Conservation (phyloP, 768 basidiomycete genomes). For the Coprinopsis sp. region DNA sequence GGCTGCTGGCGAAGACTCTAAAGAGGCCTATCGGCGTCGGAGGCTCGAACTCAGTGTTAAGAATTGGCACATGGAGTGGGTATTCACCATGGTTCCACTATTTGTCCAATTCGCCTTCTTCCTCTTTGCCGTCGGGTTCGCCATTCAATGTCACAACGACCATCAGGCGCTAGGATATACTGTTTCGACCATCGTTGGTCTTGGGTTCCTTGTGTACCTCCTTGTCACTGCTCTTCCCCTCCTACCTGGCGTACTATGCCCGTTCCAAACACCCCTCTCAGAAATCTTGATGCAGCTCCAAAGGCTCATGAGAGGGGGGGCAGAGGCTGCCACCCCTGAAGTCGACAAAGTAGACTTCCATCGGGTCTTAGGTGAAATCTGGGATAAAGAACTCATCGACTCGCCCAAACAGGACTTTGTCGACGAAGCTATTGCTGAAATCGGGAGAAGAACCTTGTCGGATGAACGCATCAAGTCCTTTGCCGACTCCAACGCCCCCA, state of each 20-base stretch:
- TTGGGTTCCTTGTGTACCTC: background rate
- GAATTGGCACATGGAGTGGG: conserved; percentile 12
- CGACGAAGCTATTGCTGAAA: conserved; percentile 2
- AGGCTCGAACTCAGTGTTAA: conserved; percentile 14
- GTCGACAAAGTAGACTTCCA: background rate
- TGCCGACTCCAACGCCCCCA: background rate
- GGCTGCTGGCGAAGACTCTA: conserved; percentile 12
- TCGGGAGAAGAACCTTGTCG: background rate
- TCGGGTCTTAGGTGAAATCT: background rate
- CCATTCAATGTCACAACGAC: conserved; percentile 4
- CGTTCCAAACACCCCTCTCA: conserved; percentile 1
- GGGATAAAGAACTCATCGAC: conserved; percentile 1
- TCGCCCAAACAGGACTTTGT: background rate
- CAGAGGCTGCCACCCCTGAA: no score
- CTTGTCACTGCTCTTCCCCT: background rate
- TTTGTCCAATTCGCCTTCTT: conserved; percentile 15
- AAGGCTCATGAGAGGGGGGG: no score
- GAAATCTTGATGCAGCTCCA: background rate
- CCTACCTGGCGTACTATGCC: background rate
- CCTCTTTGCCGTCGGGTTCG: conserved; percentile 16
- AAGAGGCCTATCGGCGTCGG: conserved; percentile 16
- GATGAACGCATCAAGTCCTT: background rate
- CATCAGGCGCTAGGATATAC: background rate
- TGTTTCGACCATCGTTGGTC: background rate
- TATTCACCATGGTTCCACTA: conserved; percentile 14